Evolutionary conservation across 257 asterid genomes (phyloP).

Genomic region (Echites panduratus): DNA sequence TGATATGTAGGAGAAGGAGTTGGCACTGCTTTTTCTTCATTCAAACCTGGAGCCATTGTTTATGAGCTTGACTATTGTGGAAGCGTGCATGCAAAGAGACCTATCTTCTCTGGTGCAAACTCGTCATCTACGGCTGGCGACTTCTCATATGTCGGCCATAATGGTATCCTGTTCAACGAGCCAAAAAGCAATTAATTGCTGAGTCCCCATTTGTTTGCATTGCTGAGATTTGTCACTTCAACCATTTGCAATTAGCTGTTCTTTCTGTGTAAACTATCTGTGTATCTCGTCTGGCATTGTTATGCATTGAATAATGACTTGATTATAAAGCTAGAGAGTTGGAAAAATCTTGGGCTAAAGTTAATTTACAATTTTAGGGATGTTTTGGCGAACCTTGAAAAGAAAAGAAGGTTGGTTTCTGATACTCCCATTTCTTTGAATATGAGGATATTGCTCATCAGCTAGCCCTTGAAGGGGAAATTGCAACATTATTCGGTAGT

Average conservation of each 20-base stretch:
- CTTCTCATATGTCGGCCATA: slow-evolving; percentile 7
- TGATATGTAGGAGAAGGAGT: slow-evolving; percentile 72
- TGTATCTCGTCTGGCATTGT: not conserved
- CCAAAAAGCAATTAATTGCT: not conserved
- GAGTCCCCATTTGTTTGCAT: not conserved
- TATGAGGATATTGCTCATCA: not conserved
- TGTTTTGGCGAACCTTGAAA: not conserved
- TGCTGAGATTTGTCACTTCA: not conserved
- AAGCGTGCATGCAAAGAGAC: slow-evolving; percentile 38
- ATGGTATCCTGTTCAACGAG: slow-evolving; percentile 17
- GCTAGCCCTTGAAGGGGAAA: not conserved
- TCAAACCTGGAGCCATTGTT: slow-evolving; percentile 29
- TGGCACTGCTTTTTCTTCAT: slow-evolving; percentile 45
- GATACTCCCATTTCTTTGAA: no score
- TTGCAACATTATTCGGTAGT: not conserved
- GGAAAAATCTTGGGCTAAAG: not conserved
- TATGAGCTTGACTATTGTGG: slow-evolving; percentile 71
- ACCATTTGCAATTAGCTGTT: not conserved
- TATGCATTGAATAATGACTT: not conserved
- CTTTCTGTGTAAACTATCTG: not conserved
- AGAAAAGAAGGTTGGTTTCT: not conserved
- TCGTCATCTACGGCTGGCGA: slow-evolving; percentile 38
- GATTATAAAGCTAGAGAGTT: not conserved
- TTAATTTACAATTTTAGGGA: not conserved
- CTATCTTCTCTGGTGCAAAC: slow-evolving; percentile 28